Base-by-base conservation (phyloP, 768 basidiomycete genomes). In the Collybiopsis luxurians region DNA sequence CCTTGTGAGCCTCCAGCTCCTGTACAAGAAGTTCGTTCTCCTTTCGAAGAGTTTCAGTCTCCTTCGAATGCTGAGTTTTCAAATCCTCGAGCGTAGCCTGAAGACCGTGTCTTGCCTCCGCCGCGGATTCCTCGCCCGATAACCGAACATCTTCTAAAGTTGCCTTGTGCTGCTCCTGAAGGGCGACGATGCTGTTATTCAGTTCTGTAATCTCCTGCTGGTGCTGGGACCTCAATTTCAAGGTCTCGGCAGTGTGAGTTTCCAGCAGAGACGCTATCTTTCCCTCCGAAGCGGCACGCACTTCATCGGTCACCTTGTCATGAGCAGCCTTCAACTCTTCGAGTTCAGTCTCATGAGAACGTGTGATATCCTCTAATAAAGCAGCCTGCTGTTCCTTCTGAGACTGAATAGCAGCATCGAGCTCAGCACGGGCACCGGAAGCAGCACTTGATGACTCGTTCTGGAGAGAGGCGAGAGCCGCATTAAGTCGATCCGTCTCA, bases 1-100 rank as follows among this genome's bases (percentile, higher is more conserved):
- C 74, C 65, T 85, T 87, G 66, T 84, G 73, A 9, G 80, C 74
- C 62, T 86, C 82, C 13, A 91, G 69, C 66, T 92, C 86, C 59
- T 84, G 69, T 7, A 75, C 64, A 30, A 87, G 74, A 23, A 72
- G 55, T 23, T 82, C 78, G 26, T 76, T 76, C 53, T 84, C 79
- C 60, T 75, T 73, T 58, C 73, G 74, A 58, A 83, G 69, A 13
- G 66, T 65, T 57, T 78, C 77, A 17, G 76, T 72, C 52, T 84
- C 83, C 42, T 78, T 71, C 23, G 73, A 64, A 46, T 87, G 82
- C 44, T 76, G 74, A 27, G 63, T 66, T 57, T 80, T 74, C 21
- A 87, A 67, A 15, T 82, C 81, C n/a, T 78, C 75, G 21, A 88
- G 58, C 2, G 76, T 66, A 12, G 67, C 65, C 24, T 72, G 64